phyloP scores from a whole-genome alignment of 495 filamentous ascomycete species.

The Polyplosphaeria fusca region DNA sequence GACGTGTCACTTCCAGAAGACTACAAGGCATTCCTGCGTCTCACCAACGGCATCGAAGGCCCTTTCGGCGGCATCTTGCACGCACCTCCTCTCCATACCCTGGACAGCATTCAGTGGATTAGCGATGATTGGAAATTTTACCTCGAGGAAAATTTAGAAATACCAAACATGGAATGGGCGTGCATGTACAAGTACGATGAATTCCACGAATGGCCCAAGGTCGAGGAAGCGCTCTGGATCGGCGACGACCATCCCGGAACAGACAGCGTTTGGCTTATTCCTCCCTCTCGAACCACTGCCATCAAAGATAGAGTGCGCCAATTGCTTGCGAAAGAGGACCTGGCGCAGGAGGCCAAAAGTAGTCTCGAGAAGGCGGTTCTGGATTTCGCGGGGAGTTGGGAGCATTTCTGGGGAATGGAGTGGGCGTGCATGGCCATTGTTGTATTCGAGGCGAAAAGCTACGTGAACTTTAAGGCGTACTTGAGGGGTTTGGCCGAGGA shows the following conservation, averaged over 20 bases:
- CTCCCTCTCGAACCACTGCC: not conserved
- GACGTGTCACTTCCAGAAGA: conserved; percentile 11
- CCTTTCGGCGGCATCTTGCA: conserved; percentile 1
- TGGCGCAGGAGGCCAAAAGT: not conserved
- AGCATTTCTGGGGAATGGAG: not conserved
- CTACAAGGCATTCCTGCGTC: conserved; percentile 24
- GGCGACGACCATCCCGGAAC: not conserved
- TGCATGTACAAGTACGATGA: not conserved
- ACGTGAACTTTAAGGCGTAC: not conserved
- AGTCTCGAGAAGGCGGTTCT: not conserved
- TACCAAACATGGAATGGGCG: not conserved
- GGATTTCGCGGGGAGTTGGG: not conserved
- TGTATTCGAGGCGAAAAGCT: not conserved
- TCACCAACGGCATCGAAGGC: conserved; percentile 20
- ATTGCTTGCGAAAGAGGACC: not conserved
- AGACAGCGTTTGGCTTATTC: not conserved
- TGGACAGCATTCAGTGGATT: not conserved
- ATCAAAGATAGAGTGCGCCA: not conserved
- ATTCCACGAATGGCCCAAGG: not conserved
- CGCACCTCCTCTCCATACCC: not conserved
- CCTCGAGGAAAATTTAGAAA: not conserved
- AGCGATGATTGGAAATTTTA: conserved; percentile 9
- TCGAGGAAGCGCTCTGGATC: not conserved
- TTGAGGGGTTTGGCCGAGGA: not conserved
- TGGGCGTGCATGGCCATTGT: not conserved